Base-by-base conservation (phyloP, 2,329 filamentous ascomycete genomes). In the Monascus ruber region DNA sequence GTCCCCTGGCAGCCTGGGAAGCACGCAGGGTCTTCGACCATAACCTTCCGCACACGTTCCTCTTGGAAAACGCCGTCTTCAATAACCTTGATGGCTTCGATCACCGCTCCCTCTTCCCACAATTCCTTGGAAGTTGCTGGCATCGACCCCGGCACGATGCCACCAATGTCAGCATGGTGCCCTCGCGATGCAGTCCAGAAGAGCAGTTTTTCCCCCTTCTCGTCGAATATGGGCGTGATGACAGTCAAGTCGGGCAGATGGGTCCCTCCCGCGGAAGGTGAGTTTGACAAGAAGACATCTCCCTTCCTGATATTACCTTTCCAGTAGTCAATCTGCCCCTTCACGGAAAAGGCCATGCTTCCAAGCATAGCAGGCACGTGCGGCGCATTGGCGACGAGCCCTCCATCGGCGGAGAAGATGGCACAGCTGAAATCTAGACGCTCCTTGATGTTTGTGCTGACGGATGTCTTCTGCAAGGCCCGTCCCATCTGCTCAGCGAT, bases 401-500 rank as follows among this genome's bases (percentile, higher is more conserved):
- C 81, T 10, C 84, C 84, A 2, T 76, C 73, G 0, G 77, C 72
- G 49, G 85, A 82, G 45, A 88, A 88, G 2, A 88, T 71, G 25
- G 83, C 84, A 50, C 84, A 89, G 1, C 81, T 86, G 52, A 85
- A 89, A 52, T 89, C 84, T 0, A 88, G 71, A 3, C 83, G 74
- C 83, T 88, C 84, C 56, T 88, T 88, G 49, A 88, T 82, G 50
- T 87, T 88, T 1, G 80, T 85, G 52, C 77, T 83, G 40, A 87
- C 81, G 55, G 6, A 47, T 0, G 83, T 87, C 65, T 87, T 88
- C 52, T 87, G 83, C 10, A 88, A 63, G 8, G 81, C 79, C 39
- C 81, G 69, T 1, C 84, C 83, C 84, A 89, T 88, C 54, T 88
- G 83, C 60, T 88, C 84, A 1, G 84, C 84, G 49, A 88, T 86